phyloP scores from a whole-genome alignment of 2,329 filamentous ascomycete species.

The Chaetomium sp. region DNA sequence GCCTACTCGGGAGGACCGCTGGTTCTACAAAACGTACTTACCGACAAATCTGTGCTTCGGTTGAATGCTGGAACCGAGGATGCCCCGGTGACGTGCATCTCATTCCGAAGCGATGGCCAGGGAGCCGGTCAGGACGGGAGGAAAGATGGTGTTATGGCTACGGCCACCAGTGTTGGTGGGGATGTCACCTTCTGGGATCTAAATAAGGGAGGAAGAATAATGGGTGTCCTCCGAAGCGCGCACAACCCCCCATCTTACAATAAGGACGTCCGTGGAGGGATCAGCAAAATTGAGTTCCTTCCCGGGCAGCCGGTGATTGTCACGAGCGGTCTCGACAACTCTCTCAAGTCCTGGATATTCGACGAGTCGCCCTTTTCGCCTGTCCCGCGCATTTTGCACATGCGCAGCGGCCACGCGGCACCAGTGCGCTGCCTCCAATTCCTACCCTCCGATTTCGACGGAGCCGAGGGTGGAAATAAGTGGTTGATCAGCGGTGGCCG shows the following conservation, averaged over 20 bases:
- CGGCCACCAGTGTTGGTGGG: conserved; percentile 74
- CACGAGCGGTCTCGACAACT: conserved; percentile 90
- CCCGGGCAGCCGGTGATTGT: conserved; percentile 85
- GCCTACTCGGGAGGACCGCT: conserved; percentile 81
- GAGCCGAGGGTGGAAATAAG: conserved; percentile 84
- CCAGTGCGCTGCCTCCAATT: conserved; percentile 83
- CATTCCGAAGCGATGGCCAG: conserved; percentile 85
- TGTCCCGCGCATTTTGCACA: conserved; percentile 81
- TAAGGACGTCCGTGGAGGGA: conserved; percentile 68
- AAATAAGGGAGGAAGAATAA: conserved; percentile 82
- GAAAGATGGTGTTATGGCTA: conserved; percentile 90
- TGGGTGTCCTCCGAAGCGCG: conserved; percentile 82
- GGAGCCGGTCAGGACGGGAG: conserved; percentile 87
- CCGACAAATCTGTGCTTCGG: conserved; percentile 71
- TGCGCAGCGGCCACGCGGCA: conserved; percentile 84
- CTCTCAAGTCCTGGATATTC: conserved; percentile 94
- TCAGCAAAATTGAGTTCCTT: conserved; percentile 88
- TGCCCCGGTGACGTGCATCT: conserved; percentile 74
- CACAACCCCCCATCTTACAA: conserved; percentile 72
- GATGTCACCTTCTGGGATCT: conserved; percentile 97
- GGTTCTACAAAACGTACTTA: conserved; percentile 77
- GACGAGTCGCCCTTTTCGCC: conserved; percentile 89
- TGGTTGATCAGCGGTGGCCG: conserved; percentile 89
- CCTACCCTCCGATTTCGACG: conserved; percentile 84
- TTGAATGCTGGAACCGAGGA: conserved; percentile 67